Evolutionary conservation across 2,329 filamentous ascomycete species (phyloP).

Genomic region (Nigrospora osmanthi): DNA sequence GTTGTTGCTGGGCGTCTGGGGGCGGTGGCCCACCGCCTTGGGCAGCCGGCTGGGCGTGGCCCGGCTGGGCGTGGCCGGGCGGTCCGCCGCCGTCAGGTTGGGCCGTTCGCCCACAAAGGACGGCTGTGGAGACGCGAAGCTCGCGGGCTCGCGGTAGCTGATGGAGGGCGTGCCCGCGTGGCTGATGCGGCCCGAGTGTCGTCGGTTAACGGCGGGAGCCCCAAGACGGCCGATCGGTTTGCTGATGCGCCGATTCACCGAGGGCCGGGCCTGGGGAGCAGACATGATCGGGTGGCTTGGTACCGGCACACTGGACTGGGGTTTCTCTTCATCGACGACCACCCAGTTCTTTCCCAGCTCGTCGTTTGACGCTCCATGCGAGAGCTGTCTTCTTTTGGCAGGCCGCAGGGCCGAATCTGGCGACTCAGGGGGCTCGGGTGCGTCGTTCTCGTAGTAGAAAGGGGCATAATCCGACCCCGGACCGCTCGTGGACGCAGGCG

Average conservation of each 20-base stretch:
- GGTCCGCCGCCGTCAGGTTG: not conserved
- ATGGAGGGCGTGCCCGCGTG: conserved; percentile 36
- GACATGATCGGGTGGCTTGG: not conserved
- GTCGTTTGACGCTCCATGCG: conserved; percentile 34
- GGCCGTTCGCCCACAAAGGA: conserved; percentile 13
- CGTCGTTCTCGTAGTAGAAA: conserved; percentile 17
- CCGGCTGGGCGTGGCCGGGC: conserved; percentile 17
- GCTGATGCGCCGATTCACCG: conserved; percentile 35
- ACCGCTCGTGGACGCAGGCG: conserved; percentile 17
- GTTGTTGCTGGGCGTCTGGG: conserved; percentile 13
- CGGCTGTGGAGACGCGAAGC: conserved; percentile 43
- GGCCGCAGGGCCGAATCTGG: conserved; percentile 36
- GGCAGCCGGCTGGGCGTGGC: conserved; percentile 36
- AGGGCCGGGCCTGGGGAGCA: conserved; percentile 3
- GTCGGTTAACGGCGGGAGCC: conserved; percentile 15
- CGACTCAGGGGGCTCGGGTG: conserved; percentile 6
- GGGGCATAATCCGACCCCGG: conserved; percentile 25
- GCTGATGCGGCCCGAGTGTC: conserved; percentile 35
- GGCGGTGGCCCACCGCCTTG: conserved; percentile 18
- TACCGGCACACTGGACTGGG: conserved; percentile 7
- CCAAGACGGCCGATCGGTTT: conserved; percentile 29
- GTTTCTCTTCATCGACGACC: conserved; percentile 38
- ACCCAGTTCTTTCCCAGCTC: conserved; percentile 65
- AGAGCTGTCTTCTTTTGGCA: conserved; percentile 48
- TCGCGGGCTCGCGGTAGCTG: conserved; percentile 37